phyloP scores from a whole-genome alignment of 352 stramenopile species.

The Phytopythium boreale region DNA sequence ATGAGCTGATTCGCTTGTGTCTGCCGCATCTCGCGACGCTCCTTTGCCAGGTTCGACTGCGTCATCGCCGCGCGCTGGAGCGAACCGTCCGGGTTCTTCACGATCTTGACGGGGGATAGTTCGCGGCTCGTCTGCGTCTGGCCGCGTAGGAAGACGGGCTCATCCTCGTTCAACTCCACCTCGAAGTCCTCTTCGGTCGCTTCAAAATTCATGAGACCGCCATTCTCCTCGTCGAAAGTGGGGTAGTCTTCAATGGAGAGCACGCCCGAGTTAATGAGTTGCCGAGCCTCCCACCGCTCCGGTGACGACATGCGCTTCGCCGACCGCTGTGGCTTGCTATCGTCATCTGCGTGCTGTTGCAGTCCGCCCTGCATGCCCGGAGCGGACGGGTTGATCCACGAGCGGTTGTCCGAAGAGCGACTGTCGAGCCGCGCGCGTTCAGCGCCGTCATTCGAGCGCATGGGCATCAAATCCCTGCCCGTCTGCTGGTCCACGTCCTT shows the following conservation, averaged over 20 bases:
- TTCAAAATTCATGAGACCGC: conserved; percentile 79
- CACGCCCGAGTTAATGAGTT: conserved; percentile 98
- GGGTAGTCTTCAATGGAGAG: conserved; percentile 97
- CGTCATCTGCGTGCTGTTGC: conserved; percentile 59
- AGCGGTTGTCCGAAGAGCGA: conserved; percentile 48
- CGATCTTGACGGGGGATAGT: conserved; percentile 96
- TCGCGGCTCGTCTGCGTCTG: conserved; percentile 92
- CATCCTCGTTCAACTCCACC: conserved; percentile 96
- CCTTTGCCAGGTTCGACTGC: conserved; percentile 95
- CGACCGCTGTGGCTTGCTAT: conserved; percentile 66
- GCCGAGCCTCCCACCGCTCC: conserved; percentile 96
- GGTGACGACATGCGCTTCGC: conserved; percentile 93
- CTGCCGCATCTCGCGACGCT: conserved; percentile 95
- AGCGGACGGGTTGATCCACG: conserved; percentile 85
- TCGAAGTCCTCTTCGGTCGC: conserved; percentile 86
- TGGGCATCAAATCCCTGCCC: conserved; percentile 93
- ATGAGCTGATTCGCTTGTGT: conserved; percentile 97
- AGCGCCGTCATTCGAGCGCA: conserved; percentile 70
- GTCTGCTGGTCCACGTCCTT: conserved; percentile 97
- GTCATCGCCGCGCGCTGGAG: conserved; percentile 97
- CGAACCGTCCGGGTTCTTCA: conserved; percentile 99
- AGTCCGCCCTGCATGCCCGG: conserved; percentile 70
- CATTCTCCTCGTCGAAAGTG: conserved; percentile 95
- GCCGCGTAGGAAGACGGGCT: conserved; percentile 96
- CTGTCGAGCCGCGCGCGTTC: conserved; percentile 52